Evolutionary conservation across 1,139 yeast species (phyloP).

Genomic region (Arxiozyma bovina): DNA sequence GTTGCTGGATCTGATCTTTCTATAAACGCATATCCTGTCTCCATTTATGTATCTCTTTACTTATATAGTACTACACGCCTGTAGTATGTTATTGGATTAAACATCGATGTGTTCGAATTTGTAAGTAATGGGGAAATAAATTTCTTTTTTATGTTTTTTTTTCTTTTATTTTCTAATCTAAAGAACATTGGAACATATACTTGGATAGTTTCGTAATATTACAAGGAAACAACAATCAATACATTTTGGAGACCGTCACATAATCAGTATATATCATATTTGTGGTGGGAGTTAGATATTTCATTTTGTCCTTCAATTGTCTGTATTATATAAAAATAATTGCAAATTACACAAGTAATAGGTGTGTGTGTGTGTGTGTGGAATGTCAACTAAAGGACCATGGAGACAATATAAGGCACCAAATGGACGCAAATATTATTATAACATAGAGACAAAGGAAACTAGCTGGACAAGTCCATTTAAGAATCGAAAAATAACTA

Average conservation of each 20-base stretch:
- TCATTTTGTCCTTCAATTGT: not conserved
- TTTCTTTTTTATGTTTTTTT: too few species aligned
- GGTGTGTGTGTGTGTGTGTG: too few species aligned
- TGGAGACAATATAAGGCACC: conserved; percentile 66
- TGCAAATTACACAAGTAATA: not conserved
- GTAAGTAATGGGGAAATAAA: not conserved
- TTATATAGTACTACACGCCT: too few species aligned
- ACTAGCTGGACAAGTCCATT: conserved; percentile 79
- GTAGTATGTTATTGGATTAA: too few species aligned
- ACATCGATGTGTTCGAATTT: not conserved
- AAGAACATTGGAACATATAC: not conserved
- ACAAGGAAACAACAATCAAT: too few species aligned
- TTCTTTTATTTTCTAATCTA: too few species aligned
- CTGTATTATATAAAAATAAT: not conserved
- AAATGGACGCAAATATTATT: conserved; percentile 65
- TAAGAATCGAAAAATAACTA: conserved; percentile 18
- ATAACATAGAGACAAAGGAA: conserved; percentile 54
- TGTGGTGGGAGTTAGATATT: not conserved
- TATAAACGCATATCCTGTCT: not conserved
- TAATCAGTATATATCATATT: not conserved
- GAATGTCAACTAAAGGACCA: not conserved
- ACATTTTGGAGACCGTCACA: too few species aligned
- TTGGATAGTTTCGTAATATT: too few species aligned
- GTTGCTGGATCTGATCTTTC: not conserved
- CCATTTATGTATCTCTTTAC: too few species aligned